Evolutionary conservation across 140 eudicot genomes (phyloP).

Genomic region (Ambrosia hybrid): DNA sequence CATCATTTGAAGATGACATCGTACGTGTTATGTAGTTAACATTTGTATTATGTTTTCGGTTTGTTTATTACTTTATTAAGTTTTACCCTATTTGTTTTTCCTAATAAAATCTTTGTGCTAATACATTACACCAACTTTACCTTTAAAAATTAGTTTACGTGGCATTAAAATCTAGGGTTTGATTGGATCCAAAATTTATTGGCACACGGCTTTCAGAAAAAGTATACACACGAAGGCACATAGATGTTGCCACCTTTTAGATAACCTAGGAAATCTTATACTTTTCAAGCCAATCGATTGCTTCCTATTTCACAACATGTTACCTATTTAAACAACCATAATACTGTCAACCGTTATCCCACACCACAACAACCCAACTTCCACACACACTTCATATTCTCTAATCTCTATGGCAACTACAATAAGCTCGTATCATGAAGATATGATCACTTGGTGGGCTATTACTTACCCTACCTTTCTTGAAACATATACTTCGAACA

Average conservation of each 20-base stretch:
- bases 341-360: slow-evolving; percentile 15
- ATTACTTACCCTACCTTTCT: slow-evolving; percentile 39
- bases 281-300: slow-evolving; percentile 12
- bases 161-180: slow-evolving; percentile 32
- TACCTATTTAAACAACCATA: slow-evolving; percentile 40
- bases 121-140: background rate
- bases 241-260: slow-evolving; percentile 30
- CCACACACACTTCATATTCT: slow-evolving; percentile 12
- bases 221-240: slow-evolving; percentile 23
- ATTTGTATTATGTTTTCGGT: background rate
- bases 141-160: slow-evolving; percentile 25
- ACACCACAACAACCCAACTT: slow-evolving; percentile 12
- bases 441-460: slow-evolving; percentile 42
- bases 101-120: slow-evolving; percentile 3
- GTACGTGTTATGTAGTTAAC: background rate
- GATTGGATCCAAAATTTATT: slow-evolving; percentile 29
- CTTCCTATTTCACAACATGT: slow-evolving; percentile 35
- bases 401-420: slow-evolving; percentile 23
- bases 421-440: slow-evolving; percentile 31
- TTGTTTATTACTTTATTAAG: background rate
- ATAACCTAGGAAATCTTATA: slow-evolving; percentile 22
- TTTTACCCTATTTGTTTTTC: background rate
- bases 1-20: background rate
- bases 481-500: slow-evolving; percentile 41
- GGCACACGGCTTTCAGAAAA: slow-evolving; percentile 11